These are phyloP conservation scores for Medicago arabica DNA, from an alignment of 306 rosid genomes.

Conservation along the genomic window DNA sequence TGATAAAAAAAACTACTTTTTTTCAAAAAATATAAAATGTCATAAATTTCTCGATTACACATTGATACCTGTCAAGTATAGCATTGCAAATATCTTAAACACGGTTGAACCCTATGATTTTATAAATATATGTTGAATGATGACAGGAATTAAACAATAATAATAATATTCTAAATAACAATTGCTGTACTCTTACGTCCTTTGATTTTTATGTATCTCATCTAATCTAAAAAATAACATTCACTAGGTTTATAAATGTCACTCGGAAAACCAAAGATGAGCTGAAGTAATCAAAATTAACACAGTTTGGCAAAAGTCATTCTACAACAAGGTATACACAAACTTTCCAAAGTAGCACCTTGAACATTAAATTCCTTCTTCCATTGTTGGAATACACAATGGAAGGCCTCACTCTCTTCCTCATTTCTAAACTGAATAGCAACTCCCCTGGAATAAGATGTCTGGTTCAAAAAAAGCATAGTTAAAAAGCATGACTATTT, in stretches of 20 bases:
- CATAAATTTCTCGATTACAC: slow-evolving; percentile 1
- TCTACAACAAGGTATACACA: too few species aligned
- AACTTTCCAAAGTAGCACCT: too few species aligned
- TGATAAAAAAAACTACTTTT: background rate
- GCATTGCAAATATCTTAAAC: slow-evolving; percentile 6
- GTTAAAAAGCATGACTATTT: too few species aligned
- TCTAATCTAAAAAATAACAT: background rate
- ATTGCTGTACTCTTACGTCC: background rate
- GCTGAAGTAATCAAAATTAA: slow-evolving; percentile 7
- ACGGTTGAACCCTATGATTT: background rate
- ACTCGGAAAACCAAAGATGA: slow-evolving; percentile 21
- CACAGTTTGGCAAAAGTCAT: slow-evolving; percentile 5
- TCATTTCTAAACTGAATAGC: too few species aligned
- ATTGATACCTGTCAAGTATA: background rate
- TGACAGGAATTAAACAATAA: background rate
- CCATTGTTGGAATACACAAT: too few species aligned
- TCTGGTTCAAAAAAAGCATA: too few species aligned
- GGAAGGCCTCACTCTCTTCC: too few species aligned
- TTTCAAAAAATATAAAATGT: slow-evolving; percentile 1
- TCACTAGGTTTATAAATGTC: slow-evolving; percentile 15
- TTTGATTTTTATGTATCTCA: slow-evolving; percentile 9
- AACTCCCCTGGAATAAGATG: too few species aligned
- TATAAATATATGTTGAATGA: slow-evolving; percentile 3
- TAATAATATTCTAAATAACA: background rate
- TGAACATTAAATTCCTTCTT: too few species aligned